A percentile compares a stretch with the other conserved stretches of the same genome.
Conservation (phyloP, 1,284 basidiomycete species). For the Cryptococcus wingfieldii region DNA sequence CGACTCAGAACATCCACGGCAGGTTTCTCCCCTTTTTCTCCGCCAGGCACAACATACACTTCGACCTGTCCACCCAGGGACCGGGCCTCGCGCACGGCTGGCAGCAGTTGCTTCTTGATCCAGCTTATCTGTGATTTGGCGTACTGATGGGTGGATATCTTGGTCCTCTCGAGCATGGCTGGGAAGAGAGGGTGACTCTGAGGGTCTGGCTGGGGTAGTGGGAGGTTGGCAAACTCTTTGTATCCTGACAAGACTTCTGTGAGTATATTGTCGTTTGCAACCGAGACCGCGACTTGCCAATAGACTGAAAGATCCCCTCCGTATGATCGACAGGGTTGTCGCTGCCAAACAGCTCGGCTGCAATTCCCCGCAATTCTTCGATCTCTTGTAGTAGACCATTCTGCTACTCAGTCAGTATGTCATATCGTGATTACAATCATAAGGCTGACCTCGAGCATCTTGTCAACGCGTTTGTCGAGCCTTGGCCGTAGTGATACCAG, state of each 20-base stretch:
- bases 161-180: constrained; percentile 70
- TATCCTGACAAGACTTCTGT: constrained; percentile 61
- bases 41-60: constrained; percentile 53
- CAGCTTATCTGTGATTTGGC: constrained; percentile 88
- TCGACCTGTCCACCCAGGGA: constrained; percentile 40
- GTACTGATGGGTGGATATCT: constrained; percentile 82
- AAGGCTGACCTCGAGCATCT: constrained; percentile 72
- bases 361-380: constrained; percentile 51
- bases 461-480: constrained; percentile 75
- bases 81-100: constrained; percentile 61
- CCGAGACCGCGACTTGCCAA: constrained; percentile 57
- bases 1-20: constrained; percentile 56
- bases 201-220: constrained; percentile 29
- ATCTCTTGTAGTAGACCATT: constrained; percentile 84
- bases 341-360: constrained; percentile 36
- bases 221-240: constrained; percentile 69
- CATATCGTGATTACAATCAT: neutral
- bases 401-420: constrained; percentile 46
- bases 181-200: constrained; percentile 49
- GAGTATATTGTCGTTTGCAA: neutral
- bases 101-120: constrained; percentile 86
- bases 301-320: constrained; percentile 86
- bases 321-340: constrained; percentile 36
- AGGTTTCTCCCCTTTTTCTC: constrained; percentile 57
- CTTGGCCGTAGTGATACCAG: constrained; percentile 61